Base-by-base conservation (phyloP, 1,139 yeast species). In the Sugiyamaella pinicola region DNA sequence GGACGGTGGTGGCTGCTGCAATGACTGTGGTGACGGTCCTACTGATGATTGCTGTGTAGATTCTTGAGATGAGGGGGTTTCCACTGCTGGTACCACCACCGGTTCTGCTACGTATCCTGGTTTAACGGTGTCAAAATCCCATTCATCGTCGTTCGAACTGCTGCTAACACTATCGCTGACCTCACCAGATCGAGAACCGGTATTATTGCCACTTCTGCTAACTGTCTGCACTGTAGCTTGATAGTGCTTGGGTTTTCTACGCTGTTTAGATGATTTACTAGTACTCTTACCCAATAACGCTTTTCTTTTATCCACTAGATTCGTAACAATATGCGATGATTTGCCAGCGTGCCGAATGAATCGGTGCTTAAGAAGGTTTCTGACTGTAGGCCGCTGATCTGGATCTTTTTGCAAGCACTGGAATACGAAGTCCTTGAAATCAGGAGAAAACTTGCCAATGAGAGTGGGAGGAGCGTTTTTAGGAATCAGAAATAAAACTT, bases 381-480 rank as follows among this genome's bases (percentile, higher is more conserved):
- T 64, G 0, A 95, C 88, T 13, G 81, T 71, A 3, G 80, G 81
- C 51, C 96, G 74, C 19, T 72, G 67, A 18, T 68, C 67, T 0
- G 95, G 89, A 56, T 81, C 80, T 59, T 84, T 81, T 26, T 77
- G 74, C 56, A 89, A 76, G 63, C 96, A 89, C 43, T 72, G 72
- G n/a, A 67, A 64, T 8, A 87, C 77, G 66, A 89, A 89, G 56
- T 85, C 86, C 55, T 76, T 80, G 58, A 85, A 68, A 64, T 82
- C 74, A 58, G 62, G 54, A 0, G 79, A 73, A 59, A 71, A 80
- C 12, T 68, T 62, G 8, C 78, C 81, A n/a, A 62, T 58, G 15
- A 82, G 69, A 2, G 65, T 63, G 2, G 87, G 86, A 3, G 87
- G 76, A 0, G 69, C 68, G 26, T 74, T 74, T 53, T 79, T 74